Conservation (phyloP, 2,329 filamentous ascomycete genomes). For the Claviceps quebecensis region DNA sequence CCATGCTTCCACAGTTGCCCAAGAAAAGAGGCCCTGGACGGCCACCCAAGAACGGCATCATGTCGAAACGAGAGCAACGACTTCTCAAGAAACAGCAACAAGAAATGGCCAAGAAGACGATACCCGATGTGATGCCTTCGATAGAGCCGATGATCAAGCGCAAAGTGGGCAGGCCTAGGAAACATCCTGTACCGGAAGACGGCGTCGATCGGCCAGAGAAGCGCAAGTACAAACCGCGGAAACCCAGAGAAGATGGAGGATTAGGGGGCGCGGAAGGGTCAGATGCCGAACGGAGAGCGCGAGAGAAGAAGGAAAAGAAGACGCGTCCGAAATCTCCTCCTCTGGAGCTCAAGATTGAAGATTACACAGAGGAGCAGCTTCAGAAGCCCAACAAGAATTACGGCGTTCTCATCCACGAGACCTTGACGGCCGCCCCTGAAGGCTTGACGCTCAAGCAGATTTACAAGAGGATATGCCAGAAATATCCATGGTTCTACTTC, state of each 20-base stretch:
- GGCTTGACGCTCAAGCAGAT: conserved; percentile 47
- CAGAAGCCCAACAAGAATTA: conserved; percentile 51
- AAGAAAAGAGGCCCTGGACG: conserved; percentile 66
- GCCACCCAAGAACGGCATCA: conserved; percentile 69
- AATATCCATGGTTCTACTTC: conserved; percentile 47
- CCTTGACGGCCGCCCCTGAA: conserved; percentile 37
- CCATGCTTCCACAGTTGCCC: conserved; percentile 30
- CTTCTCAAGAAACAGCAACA: conserved; percentile 43
- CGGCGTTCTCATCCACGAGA: conserved; percentile 46
- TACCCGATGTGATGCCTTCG: conserved; percentile 29
- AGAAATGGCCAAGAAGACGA: conserved; percentile 35
- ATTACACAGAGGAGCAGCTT: conserved; percentile 44
- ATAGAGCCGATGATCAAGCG: conserved; percentile 43
- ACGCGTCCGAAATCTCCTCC: conserved; percentile 45
- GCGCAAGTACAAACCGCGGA: conserved; percentile 52
- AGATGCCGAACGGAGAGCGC: conserved; percentile 39
- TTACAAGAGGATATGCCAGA: conserved; percentile 45
- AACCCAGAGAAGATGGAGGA: conserved; percentile 41
- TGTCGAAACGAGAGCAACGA: conserved; percentile 63
- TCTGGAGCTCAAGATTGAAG: conserved; percentile 37
- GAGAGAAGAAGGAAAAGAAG: conserved; percentile 48
- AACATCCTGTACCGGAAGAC: conserved; percentile 47
- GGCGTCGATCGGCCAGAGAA: conserved; percentile 42
- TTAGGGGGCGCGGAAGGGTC: conserved; percentile 30
- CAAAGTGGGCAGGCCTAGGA: conserved; percentile 51